phyloP scores from a whole-genome alignment of 768 basidiomycete genomes.

The Trametes meyenii region DNA sequence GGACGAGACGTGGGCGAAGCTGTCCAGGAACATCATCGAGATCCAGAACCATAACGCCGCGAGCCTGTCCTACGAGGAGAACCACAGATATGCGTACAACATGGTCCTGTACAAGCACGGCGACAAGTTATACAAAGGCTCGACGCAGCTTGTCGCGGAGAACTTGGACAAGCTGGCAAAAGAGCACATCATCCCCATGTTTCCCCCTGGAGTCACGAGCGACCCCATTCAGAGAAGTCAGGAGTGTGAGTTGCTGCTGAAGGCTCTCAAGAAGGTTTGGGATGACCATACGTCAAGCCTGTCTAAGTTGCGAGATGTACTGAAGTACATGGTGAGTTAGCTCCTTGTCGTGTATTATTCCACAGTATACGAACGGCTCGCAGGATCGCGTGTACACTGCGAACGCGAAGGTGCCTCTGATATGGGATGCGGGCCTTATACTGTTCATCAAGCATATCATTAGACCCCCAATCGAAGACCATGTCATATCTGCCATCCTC shows the following conservation, averaged over 20 bases:
- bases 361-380: conserved; percentile 11
- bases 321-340: conserved; percentile 88
- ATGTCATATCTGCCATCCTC: conserved; percentile 81
- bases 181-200: conserved; percentile 76
- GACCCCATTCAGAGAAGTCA: conserved; percentile 78
- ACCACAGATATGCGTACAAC: conserved; percentile 92
- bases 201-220: conserved; percentile 68
- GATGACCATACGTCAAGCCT: conserved; percentile 91
- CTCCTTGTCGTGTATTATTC: not conserved
- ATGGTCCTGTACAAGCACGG: conserved; percentile 89
- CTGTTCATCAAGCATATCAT: conserved; percentile 87
- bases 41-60: conserved; percentile 94
- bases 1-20: conserved; percentile 80
- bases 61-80: conserved; percentile 89
- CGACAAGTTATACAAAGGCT: conserved; percentile 83
- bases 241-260: conserved; percentile 85
- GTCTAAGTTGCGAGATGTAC: conserved; percentile 83
- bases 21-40: conserved; percentile 86
- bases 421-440: conserved; percentile 78
- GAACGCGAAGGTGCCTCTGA: conserved; percentile 72
- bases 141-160: conserved; percentile 74
- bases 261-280: conserved; percentile 85
- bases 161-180: conserved; percentile 82
- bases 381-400: conserved; percentile 92
- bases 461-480: conserved; percentile 77